Evolutionary conservation across 805 yeast genomes (phyloP).

Genomic region (Wickerhamiella allomyrinae): DNA sequence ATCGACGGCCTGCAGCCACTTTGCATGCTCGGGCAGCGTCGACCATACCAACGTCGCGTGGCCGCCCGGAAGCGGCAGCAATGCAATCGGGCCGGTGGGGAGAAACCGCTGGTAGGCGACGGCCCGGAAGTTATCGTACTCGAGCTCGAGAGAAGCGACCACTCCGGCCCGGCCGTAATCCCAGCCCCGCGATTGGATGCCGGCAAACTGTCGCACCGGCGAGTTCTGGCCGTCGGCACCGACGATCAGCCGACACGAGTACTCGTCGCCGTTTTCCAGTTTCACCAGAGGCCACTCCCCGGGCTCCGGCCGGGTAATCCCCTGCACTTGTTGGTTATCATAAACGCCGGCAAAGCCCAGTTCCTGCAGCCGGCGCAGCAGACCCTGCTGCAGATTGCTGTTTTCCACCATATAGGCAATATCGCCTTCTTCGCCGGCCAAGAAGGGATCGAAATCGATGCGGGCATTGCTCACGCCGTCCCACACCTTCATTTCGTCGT

Average conservation of each 20-base stretch:
- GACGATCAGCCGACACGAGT: conserved; percentile 60
- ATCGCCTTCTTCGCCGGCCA: conserved; percentile 20
- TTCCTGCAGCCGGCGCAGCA: conserved; percentile 40
- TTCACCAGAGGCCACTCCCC: conserved; percentile 58
- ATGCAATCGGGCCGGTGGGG: conserved; percentile 84
- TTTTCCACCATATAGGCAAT: conserved; percentile 84
- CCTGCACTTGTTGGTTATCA: conserved; percentile 1
- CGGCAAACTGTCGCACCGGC: conserved; percentile 73
- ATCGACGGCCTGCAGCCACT: conserved; percentile 41
- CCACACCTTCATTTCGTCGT: conserved; percentile 71
- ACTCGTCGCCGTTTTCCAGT: conserved; percentile 46
- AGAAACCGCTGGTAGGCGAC: conserved; percentile 91
- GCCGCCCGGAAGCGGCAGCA: conserved; percentile 75
- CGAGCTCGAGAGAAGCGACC: conserved; percentile 76
- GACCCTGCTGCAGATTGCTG: conserved; percentile 64
- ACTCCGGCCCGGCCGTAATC: conserved; percentile 74
- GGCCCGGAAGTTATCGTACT: conserved; percentile 51
- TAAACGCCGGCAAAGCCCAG: conserved; percentile 18
- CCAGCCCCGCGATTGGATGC: conserved; percentile 86
- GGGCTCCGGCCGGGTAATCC: neutral
- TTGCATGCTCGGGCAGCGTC: conserved; percentile 60
- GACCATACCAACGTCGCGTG: conserved; percentile 93
- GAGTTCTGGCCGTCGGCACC: conserved; percentile 97
- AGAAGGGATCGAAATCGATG: conserved; percentile 54
- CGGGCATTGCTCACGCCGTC: conserved; percentile 67